These are phyloP conservation scores for Boletus rubescentipes DNA, from an alignment of 768 basidiomycete genomes.

Conservation along the genomic window DNA sequence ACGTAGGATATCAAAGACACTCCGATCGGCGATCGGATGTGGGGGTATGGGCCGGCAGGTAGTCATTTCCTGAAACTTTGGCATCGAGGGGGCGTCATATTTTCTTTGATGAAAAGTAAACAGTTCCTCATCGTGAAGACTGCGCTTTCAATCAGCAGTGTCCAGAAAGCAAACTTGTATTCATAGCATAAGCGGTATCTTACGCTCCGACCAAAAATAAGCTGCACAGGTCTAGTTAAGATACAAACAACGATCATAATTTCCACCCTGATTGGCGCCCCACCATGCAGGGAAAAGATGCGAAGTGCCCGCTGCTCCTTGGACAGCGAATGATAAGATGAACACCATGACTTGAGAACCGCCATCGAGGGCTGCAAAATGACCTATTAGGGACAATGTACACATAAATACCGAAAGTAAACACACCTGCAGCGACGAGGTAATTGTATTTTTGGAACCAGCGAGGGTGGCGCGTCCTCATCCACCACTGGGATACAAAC, in stretches of 20 bases:
- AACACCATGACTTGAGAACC: slow-evolving; percentile 55
- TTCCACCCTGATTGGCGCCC: slow-evolving; percentile 54
- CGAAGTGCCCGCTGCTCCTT: slow-evolving; percentile 48
- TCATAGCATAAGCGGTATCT: no score
- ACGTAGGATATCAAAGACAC: no score
- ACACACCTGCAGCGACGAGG: slow-evolving; percentile 41
- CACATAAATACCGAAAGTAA: not conserved
- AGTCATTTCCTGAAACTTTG: no score
- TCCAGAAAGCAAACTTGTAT: no score
- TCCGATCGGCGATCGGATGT: no score
- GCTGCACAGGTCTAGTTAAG: slow-evolving; percentile 16
- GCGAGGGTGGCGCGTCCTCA: slow-evolving; percentile 34
- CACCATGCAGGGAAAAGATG: slow-evolving; percentile 59
- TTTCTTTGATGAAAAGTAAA: no score
- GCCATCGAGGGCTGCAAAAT: slow-evolving; percentile 34
- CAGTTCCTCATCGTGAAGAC: no score
- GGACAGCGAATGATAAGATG: slow-evolving; percentile 48
- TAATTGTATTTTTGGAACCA: slow-evolving; percentile 41
- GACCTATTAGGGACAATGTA: not conserved
- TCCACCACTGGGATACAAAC: slow-evolving; percentile 37
- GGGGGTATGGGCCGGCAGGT: no score
- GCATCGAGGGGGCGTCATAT: no score
- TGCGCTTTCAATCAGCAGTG: no score
- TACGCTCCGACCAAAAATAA: no score
- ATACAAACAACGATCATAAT: slow-evolving; percentile 29